Conservation (phyloP, 305 asterid species). For the Fraxinus baroniana region DNA sequence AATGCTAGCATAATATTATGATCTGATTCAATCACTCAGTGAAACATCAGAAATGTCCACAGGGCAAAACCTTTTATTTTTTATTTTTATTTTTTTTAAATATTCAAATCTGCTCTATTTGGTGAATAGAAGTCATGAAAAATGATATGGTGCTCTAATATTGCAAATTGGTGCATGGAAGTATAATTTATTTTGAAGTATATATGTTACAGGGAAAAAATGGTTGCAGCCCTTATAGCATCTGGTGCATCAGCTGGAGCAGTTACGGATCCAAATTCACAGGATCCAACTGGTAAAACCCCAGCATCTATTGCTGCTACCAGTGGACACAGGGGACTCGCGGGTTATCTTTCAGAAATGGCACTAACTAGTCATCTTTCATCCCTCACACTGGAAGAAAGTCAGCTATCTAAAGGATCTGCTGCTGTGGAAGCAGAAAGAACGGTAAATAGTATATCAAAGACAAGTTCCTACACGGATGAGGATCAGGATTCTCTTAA, state of each 20-base stretch:
- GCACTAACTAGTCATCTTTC: conserved; percentile 82
- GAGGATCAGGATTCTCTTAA: conserved; percentile 74
- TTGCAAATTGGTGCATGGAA: background rate
- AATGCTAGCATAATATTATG: background rate
- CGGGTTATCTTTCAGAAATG: conserved; percentile 93
- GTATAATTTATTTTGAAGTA: conserved; percentile 1
- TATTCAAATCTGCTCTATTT: background rate
- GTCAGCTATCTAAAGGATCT: conserved; percentile 76
- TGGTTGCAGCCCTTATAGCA: conserved; percentile 95
- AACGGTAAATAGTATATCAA: conserved; percentile 50
- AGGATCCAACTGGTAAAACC: conserved; percentile 76
- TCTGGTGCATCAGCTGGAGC: conserved; percentile 94
- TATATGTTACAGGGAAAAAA: conserved; percentile 70
- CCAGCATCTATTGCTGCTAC: conserved; percentile 78
- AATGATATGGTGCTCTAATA: background rate
- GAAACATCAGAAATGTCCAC: background rate
- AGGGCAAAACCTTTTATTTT: background rate
- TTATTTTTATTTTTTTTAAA: no score
- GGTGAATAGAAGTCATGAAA: background rate
- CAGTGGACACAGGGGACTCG: conserved; percentile 79
- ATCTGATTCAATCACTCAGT: background rate
- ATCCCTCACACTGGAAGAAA: conserved; percentile 71
- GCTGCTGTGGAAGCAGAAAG: conserved; percentile 89
- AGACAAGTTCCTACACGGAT: conserved; percentile 31
- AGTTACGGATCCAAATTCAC: conserved; percentile 80